These are phyloP conservation scores for Larix sibirica DNA, from an alignment of 83 land plant species.

Conservation along the genomic window DNA sequence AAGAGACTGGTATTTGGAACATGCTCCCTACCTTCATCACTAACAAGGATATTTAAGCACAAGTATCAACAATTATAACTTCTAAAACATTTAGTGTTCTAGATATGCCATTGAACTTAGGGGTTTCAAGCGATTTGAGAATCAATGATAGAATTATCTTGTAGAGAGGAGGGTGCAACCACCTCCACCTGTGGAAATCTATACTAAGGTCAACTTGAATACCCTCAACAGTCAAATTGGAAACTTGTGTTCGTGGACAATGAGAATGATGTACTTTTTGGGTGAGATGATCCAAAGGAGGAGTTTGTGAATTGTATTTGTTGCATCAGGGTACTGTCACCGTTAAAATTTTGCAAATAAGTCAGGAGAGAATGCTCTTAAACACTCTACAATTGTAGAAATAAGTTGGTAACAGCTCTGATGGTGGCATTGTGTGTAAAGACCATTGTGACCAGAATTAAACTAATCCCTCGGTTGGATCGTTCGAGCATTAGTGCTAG, in stretches of 20 bases:
- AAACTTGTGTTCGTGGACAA: conserved; percentile 96
- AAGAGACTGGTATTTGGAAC: conserved; percentile 58
- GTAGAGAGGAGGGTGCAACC: conserved; percentile 52
- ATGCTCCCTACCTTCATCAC: conserved; percentile 31
- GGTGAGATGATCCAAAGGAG: conserved; percentile 99
- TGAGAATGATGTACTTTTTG: conserved; percentile 92
- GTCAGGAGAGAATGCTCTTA: conserved; percentile 70
- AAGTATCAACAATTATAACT: conserved; percentile 53
- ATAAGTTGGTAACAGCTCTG: conserved; percentile 82
- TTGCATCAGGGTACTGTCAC: conserved; percentile 88
- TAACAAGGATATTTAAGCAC: conserved; percentile 58
- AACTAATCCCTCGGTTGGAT: conserved; percentile 34
- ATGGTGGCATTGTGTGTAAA: conserved; percentile 67
- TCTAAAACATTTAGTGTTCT: conserved; percentile 72
- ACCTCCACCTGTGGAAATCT: conserved; percentile 75
- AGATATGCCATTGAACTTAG: conserved; percentile 56
- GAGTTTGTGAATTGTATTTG: conserved; percentile 96
- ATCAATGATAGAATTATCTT: conserved; percentile 60
- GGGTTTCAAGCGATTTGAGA: conserved; percentile 51
- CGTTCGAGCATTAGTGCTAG: conserved; percentile 30
- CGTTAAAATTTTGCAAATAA: conserved; percentile 91
- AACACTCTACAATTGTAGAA: conserved; percentile 51
- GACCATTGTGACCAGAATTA: conserved; percentile 52
- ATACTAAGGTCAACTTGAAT: conserved; percentile 95
- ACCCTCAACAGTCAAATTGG: conserved; percentile 87